These are phyloP conservation scores for Amanita brunnescens DNA, from an alignment of 768 basidiomycete species.

Conservation along the genomic window DNA sequence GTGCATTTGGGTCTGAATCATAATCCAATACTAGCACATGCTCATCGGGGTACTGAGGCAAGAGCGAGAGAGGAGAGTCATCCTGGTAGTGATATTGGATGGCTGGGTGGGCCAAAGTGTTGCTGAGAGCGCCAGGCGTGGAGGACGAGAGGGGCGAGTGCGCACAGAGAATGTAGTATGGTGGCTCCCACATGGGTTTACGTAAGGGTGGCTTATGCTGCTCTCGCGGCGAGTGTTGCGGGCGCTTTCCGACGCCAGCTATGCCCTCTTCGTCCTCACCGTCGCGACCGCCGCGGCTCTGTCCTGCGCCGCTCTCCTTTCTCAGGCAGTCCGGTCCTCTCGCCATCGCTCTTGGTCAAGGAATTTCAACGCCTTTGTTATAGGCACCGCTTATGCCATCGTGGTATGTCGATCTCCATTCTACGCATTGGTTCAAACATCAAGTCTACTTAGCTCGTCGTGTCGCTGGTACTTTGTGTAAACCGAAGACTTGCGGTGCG, in stretches of 20 bases:
- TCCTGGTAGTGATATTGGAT: slow-evolving; percentile 82
- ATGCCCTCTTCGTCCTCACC: slow-evolving; percentile 42
- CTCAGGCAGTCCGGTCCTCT: slow-evolving; percentile 64
- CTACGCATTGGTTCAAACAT: not conserved
- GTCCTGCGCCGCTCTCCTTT: slow-evolving; percentile 56
- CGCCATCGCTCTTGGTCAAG: slow-evolving; percentile 42
- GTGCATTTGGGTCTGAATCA: slow-evolving; percentile 32
- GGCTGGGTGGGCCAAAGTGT: slow-evolving; percentile 54
- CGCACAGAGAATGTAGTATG: slow-evolving; percentile 64
- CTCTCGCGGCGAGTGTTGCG: slow-evolving; percentile 19
- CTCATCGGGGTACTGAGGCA: slow-evolving; percentile 53
- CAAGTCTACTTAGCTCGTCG: slow-evolving; percentile 34
- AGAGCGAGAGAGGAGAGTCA: slow-evolving; percentile 58
- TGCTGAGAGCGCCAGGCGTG: slow-evolving; percentile 26
- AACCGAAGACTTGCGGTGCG: slow-evolving; percentile 65
- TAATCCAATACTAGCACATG: slow-evolving; percentile 71
- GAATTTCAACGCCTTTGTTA: slow-evolving; percentile 61
- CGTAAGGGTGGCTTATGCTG: slow-evolving; percentile 2
- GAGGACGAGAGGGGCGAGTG: slow-evolving; percentile 38
- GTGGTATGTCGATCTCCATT: slow-evolving; percentile 35
- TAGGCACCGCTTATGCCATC: slow-evolving; percentile 61
- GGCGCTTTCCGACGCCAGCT: slow-evolving; percentile 46
- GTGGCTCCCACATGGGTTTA: slow-evolving; percentile 19
- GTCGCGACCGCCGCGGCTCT: slow-evolving; percentile 48
- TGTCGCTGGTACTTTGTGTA: slow-evolving; percentile 52